These are phyloP conservation scores for Pseudoscleropodium purum DNA, from an alignment of 225 moss, liverwort and hornwort species.

Conservation along the genomic window DNA sequence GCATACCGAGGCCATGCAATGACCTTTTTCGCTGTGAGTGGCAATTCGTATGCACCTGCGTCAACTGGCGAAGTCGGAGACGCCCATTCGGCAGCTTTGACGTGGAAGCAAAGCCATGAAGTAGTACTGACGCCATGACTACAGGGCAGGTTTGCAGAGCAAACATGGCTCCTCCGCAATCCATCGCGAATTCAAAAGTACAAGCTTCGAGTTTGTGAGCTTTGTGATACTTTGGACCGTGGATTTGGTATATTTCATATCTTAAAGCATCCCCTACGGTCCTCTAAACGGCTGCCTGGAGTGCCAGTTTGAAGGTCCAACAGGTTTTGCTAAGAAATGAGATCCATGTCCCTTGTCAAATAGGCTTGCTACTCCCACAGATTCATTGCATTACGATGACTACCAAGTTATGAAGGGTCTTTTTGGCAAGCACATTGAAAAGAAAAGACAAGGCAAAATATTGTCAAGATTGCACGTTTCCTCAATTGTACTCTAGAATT, in stretches of 20 bases:
- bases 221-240: neutral
- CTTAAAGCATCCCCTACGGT: neutral
- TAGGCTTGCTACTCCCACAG: fast-evolving
- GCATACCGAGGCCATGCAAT: neutral
- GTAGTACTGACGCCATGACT: neutral
- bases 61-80: neutral
- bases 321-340: neutral
- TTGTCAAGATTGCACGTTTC: neutral
- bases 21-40: neutral
- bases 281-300: neutral
- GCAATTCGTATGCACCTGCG: neutral
- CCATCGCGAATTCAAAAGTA: neutral
- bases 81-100: neutral
- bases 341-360: fast-evolving
- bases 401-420: neutral
- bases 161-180: neutral
- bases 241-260: neutral
- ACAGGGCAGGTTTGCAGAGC: neutral
- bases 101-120: neutral
- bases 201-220: neutral
- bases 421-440: no score
- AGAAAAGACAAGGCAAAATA: neutral
- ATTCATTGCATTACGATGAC: neutral
- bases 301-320: neutral
- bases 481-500: neutral